Evolutionary conservation across 73 alveolate genomes (phyloP).

Genomic region (Paramecium tetraurelia): DNA sequence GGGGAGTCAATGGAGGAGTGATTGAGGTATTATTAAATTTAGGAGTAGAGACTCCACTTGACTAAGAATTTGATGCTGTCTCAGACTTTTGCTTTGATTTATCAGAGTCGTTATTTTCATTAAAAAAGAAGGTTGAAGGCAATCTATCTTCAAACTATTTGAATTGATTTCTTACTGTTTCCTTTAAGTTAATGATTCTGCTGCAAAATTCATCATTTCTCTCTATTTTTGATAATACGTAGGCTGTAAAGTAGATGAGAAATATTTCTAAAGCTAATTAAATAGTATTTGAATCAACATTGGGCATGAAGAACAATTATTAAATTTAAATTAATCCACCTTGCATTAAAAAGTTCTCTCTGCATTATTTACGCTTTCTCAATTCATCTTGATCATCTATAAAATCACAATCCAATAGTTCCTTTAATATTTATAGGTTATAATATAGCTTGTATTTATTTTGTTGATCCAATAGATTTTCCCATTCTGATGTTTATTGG

Average conservation of each 20-base stretch:
- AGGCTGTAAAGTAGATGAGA: neutral
- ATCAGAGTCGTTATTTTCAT: neutral
- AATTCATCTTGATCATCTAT: conserved; percentile 39
- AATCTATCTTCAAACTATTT: neutral
- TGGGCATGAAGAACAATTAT: neutral
- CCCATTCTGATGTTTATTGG: conserved; percentile 8
- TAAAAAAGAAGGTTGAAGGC: neutral
- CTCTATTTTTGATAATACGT: neutral
- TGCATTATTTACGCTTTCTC: neutral
- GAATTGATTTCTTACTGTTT: neutral
- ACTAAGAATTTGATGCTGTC: neutral
- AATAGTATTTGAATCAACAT: neutral
- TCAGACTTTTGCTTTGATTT: conserved; percentile 7
- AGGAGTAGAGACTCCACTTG: conserved; percentile 13
- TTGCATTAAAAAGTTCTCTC: conserved; percentile 10
- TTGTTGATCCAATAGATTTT: neutral
- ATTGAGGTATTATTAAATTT: neutral
- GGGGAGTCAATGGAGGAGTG: neutral
- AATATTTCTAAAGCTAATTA: neutral
- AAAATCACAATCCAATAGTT: conserved; percentile 29
- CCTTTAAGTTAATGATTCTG: neutral
- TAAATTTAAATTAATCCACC: conserved; percentile 21
- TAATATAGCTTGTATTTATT: conserved; percentile 30
- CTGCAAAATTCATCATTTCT: neutral
- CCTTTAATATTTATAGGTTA: conserved; percentile 21